Base-by-base conservation (phyloP, 2,329 filamentous ascomycete species). In the Tolypocladium tundrense region DNA sequence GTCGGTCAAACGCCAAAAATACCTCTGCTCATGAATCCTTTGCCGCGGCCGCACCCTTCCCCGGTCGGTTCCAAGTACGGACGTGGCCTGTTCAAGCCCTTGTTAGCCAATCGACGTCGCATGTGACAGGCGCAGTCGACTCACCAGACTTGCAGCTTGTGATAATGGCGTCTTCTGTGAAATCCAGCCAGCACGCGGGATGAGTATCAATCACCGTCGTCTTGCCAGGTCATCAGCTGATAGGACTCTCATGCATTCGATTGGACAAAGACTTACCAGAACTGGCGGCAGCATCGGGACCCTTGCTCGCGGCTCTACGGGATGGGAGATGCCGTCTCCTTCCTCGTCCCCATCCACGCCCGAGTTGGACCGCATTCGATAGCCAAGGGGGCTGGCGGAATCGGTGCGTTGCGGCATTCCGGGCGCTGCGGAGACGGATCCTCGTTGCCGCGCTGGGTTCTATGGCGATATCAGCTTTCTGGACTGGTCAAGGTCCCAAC, bases 231-330 rank as follows among this genome's bases (percentile, higher is more conserved):
- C 14, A 43, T 62, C 52, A 63, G 60, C 40, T 2, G 3, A 37
- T 14, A 4, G 31, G 21, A 13, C 19, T 48, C n/a, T n/a, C 13
- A 8, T 16, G 4, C 24, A 14, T 21, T 13, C 40, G n/a, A 16
- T 21, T 41, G 24, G 11, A 42, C 27, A 39, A 48, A 54, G 40
- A 75, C 82, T 69, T 77, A 91, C 89, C 82, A 96, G 86, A 33
- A 99, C 91, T 53, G 94, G 93, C 55, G 93, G 93, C 57, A 97
- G 75, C 73, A 93, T 88, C 27, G 93, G 89, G 52, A 90, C 95
- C 65, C 85, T 84, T 37, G 89, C 84, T 64, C 91, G 83, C n/a
- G 91, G 85, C 72, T 96, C 91, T 33, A 97, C 91, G 1, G 87
- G 79, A 72, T 97, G 92, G 61, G 87, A 82, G 56, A 90, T 78